phyloP scores from a whole-genome alignment of 352 stramenopile genomes.

The Blastocystis hominis region DNA sequence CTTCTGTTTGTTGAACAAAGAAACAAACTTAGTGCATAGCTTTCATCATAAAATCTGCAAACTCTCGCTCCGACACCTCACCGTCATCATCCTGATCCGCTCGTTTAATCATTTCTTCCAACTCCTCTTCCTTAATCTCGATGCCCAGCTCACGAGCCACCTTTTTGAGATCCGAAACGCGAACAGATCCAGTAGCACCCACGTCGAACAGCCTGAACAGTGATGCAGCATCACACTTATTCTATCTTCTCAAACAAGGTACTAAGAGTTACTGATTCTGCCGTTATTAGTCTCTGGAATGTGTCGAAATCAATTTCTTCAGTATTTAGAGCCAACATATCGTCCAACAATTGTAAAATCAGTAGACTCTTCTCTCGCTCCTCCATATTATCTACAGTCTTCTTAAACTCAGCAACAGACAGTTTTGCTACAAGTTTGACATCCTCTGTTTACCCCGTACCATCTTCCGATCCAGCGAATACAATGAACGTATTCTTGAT shows the following conservation, averaged over 20 bases:
- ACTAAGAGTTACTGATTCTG: neutral
- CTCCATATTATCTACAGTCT: conserved; percentile 53
- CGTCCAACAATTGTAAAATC: conserved; percentile 33
- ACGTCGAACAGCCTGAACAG: conserved; percentile 91
- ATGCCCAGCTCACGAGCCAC: conserved; percentile 95
- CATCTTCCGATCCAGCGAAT: conserved; percentile 49
- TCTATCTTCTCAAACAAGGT: neutral
- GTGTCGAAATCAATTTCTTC: conserved; percentile 38
- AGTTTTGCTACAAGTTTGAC: conserved; percentile 7
- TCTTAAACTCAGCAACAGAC: conserved; percentile 45
- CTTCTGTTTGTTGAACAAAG: neutral
- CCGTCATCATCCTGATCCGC: conserved; percentile 85
- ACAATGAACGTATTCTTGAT: conserved; percentile 56
- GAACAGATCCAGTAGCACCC: conserved; percentile 90
- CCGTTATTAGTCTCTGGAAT: conserved; percentile 28
- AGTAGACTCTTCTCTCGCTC: conserved; percentile 48
- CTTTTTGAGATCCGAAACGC: conserved; percentile 87
- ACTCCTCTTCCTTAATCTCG: conserved; percentile 94
- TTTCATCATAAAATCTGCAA: conserved; percentile 96
- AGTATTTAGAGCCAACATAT: conserved; percentile 22
- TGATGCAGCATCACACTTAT: conserved; percentile 64
- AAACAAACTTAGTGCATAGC: conserved; percentile 68
- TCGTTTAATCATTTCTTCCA: conserved; percentile 97
- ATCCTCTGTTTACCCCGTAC: neutral
- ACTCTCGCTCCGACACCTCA: conserved; percentile 91